Evolutionary conservation across 257 asterid genomes (phyloP).

Genomic region (Solanum bukasovii): DNA sequence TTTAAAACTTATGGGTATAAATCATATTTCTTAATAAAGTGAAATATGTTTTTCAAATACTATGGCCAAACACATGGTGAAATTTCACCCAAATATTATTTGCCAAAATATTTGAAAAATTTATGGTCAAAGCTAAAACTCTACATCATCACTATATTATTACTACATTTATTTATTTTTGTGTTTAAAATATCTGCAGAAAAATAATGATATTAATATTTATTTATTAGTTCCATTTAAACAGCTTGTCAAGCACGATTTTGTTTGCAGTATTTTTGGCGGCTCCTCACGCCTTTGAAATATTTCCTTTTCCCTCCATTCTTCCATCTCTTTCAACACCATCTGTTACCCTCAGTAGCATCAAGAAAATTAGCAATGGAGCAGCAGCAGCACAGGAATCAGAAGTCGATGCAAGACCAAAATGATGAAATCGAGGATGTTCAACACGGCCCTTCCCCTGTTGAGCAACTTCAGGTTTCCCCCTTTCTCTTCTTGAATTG

Average conservation of each 20-base stretch:
- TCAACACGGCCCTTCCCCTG: constrained; percentile 73
- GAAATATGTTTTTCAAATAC: too few species aligned
- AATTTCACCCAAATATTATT: too few species aligned
- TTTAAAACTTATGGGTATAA: too few species aligned
- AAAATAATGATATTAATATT: too few species aligned
- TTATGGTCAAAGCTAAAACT: too few species aligned
- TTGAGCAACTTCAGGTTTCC: constrained; percentile 77
- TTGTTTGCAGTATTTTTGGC: constrained; percentile 5
- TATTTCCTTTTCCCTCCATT: neutral
- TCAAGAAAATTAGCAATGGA: constrained; percentile 32
- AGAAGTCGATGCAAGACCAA: constrained; percentile 31
- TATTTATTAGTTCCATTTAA: too few species aligned
- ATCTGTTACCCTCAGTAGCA: neutral
- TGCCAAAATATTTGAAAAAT: too few species aligned
- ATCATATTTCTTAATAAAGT: too few species aligned
- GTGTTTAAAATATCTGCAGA: too few species aligned
- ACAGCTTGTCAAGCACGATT: constrained; percentile 7
- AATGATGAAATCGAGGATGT: constrained; percentile 55
- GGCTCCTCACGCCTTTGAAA: constrained; percentile 15
- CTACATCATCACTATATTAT: too few species aligned
- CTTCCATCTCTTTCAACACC: neutral
- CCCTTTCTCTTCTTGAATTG: neutral
- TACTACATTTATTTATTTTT: too few species aligned
- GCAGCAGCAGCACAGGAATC: constrained; percentile 63
- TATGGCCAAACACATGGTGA: too few species aligned